Base-by-base conservation (phyloP, 257 asterid genomes). In the Linaria vulgaris region DNA sequence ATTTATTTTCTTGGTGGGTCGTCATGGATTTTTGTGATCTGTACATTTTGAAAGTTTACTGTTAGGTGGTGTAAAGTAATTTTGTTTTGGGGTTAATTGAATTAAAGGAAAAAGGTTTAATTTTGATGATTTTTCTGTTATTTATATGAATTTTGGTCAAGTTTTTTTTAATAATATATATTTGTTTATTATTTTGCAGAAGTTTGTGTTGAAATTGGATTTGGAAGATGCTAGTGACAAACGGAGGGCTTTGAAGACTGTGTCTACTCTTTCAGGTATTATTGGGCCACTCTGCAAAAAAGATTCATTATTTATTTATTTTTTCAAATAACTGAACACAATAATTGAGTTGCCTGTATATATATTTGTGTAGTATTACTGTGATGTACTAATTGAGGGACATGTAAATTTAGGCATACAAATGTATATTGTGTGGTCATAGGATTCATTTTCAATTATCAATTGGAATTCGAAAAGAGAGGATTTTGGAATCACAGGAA, bases 171-270 rank as follows among this genome's bases (percentile, higher is more conserved):
- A 50, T 25, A 20, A 30, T 46, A 4, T 4, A 12, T 47, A 57
- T 61, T 6, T 38, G 10, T 56, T 25, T 24, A 38, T 46, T 1
- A 53, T 63, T 74, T 25, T 57, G 72, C 88, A 91, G 96, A 91
- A 91, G 70, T 81, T 76, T 64, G 86, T 86, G 57, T 61, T 91
- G 84, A 80, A 76, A 25, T 66, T 91, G 91, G 98, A 84, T 27
- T 62, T 91, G 70, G 79, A 74, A 61, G 83, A 82, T 63, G 85
- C 56, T 54, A 82, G 53, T 59, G 98, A 88, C 24, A 81, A 83
- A 60, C 62, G 98, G 48, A 91, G 79, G 87, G 96, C 95, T 61
- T 49, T 91, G 72, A 88, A 91, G 80, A 81, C 82, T 7, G 88
- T 91, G 20, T 77, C 95, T 21, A 76, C 96, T 61, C 86, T 88